Evolutionary conservation across 2,329 filamentous ascomycete species (phyloP).

Genomic region (Penicillium sp.): DNA sequence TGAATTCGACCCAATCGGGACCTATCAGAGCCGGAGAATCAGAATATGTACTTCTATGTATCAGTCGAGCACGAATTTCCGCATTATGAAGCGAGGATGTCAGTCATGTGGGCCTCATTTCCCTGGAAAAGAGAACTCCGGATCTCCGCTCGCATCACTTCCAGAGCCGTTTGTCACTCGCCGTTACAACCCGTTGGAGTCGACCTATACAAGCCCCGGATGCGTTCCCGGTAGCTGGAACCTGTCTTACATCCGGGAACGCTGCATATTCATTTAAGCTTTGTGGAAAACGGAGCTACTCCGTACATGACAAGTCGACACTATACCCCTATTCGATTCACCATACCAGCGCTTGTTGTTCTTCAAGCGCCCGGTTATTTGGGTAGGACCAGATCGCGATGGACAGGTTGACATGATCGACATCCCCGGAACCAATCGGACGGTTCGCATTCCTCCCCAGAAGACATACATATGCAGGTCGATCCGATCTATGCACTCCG

Average conservation of each 20-base stretch:
- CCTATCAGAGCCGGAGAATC: too few relatives aligned
- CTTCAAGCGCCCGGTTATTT: too few relatives aligned
- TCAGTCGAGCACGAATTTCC: too few relatives aligned
- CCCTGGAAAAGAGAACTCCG: too few relatives aligned
- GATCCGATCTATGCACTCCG: slow-evolving; percentile 1
- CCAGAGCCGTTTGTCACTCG: neutral
- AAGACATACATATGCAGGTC: slow-evolving; percentile 1
- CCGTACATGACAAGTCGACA: neutral
- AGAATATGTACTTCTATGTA: too few relatives aligned
- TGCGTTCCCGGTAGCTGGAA: neutral
- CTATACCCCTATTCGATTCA: neutral
- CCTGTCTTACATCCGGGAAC: slow-evolving; percentile 4
- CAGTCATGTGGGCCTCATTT: too few relatives aligned
- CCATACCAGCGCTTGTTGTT: neutral
- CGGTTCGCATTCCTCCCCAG: slow-evolving; percentile 14
- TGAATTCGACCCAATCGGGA: too few relatives aligned
- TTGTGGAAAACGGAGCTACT: slow-evolving; percentile 5
- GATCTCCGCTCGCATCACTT: too few relatives aligned
- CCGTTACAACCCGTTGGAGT: neutral
- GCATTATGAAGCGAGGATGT: too few relatives aligned
- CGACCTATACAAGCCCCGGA: slow-evolving; percentile 2
- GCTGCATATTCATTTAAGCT: neutral
- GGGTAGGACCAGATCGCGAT: neutral
- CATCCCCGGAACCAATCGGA: slow-evolving; percentile 13
- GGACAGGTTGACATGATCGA: neutral